Percentiles rank a stretch among this genome's conserved stretches.
Evolutionary conservation across 148 eudicot genomes (phyloP).

Genomic region (Gaultheria prostrata): DNA sequence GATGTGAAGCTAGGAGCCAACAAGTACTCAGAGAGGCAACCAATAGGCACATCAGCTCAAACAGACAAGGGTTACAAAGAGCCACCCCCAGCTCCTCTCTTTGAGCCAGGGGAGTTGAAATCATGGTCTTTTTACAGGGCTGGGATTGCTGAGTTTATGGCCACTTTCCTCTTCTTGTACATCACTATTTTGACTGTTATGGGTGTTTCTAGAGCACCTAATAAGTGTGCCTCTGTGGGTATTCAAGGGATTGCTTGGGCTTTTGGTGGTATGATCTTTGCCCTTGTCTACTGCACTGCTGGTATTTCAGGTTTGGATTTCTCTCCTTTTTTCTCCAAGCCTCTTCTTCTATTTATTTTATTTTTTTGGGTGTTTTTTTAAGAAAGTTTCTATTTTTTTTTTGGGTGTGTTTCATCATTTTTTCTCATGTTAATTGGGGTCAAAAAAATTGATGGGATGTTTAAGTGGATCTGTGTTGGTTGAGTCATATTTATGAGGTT

Average conservation of each 20-base stretch:
- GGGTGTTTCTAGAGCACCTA: constrained; percentile 52
- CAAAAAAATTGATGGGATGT: background rate
- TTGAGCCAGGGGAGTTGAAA: constrained; percentile 70
- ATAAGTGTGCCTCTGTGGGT: constrained; percentile 76
- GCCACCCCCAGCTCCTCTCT: constrained; percentile 77
- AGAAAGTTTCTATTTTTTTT: background rate
- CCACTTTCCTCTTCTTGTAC: constrained; percentile 80
- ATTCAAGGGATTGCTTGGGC: constrained; percentile 96
- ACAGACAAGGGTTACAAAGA: constrained; percentile 75
- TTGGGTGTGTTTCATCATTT: background rate
- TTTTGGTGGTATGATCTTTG: constrained; percentile 95
- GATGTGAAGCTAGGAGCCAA: constrained; percentile 80
- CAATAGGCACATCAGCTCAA: constrained; percentile 75
- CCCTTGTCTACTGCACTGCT: constrained; percentile 91
- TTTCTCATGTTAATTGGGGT: background rate
- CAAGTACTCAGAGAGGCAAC: constrained; percentile 74
- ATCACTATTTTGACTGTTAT: constrained; percentile 72
- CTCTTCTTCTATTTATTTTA: background rate
- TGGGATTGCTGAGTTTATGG: constrained; percentile 84
- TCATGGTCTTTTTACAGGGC: constrained; percentile 93
- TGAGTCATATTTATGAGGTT: background rate
- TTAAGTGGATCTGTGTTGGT: background rate
- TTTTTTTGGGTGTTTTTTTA: background rate
- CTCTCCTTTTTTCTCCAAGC: no score
- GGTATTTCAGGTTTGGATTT: constrained; percentile 69